Conservation (phyloP, 106 monocot species). For the Amphibolis antarctica region DNA sequence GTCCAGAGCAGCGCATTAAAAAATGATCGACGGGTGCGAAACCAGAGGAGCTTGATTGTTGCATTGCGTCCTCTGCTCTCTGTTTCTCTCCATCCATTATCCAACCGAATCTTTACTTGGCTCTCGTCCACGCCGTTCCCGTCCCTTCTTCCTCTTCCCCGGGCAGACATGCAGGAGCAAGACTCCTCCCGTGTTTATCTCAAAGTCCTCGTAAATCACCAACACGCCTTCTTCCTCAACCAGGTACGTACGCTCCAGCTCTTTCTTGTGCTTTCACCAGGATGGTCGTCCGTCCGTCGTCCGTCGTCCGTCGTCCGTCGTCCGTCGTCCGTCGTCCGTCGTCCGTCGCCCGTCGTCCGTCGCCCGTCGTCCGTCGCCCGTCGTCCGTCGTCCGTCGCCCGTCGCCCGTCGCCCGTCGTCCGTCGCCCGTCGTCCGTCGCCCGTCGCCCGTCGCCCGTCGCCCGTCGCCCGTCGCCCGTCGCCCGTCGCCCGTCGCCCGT, state of each 20-base stretch:
- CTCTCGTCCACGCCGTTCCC: background rate
- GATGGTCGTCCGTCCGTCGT: too few relatives aligned
- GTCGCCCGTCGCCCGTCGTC: too few relatives aligned
- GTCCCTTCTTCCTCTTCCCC: conserved; percentile 4
- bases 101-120: background rate
- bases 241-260: conserved; percentile 13
- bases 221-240: conserved; percentile 46
- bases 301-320: too few relatives aligned
- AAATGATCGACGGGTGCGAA: background rate
- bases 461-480: too few relatives aligned
- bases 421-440: too few relatives aligned
- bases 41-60: background rate
- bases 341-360: too few relatives aligned
- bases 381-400: too few relatives aligned
- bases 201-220: conserved; percentile 51
- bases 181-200: conserved; percentile 40
- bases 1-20: conserved; percentile 3
- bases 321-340: too few relatives aligned
- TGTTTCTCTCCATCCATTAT: background rate
- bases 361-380: too few relatives aligned
- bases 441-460: too few relatives aligned
- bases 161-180: conserved; percentile 36
- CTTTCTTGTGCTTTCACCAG: background rate
- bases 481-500: too few relatives aligned
- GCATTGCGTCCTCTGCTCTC: background rate